Evolutionary conservation across 2,329 filamentous ascomycete genomes (phyloP), one percentile per base, ranked within the genome.

Genomic region (Paracoccidioides brasiliensis): DNA sequence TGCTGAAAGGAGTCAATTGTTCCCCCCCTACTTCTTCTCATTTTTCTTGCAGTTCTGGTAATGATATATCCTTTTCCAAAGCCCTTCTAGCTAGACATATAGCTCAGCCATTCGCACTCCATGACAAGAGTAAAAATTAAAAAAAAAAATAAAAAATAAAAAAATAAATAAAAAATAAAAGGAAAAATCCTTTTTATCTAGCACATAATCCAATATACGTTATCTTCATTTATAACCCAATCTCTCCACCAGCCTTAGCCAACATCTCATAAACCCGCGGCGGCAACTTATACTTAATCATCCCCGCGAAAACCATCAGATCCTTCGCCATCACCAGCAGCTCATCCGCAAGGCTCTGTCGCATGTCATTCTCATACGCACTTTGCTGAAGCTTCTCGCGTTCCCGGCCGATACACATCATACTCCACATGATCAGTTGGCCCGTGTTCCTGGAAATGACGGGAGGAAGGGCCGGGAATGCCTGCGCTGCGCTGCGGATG

Each of bases 351-450:
- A 89, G 61, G 15, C 66, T 66, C 56, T 72, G 68, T 49, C 70
- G 67, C 56, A 72, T 71, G 53, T 73, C 70, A 56, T 70, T 74
- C 62, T 85, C 89, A 70, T 86, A 96, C 63, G 85, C 80, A 33
- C 84, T 83, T 57, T 77, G 79, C 55, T 80, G 78, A 49, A 94
- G 78, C 58, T 83, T 76, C 63, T 86, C 84, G 59, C 88, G 81
- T 71, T 95, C 85, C 56, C 83, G 80, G 52, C 85, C 84, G 71
- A 90, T 94, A 73, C 87, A 90, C 44, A 85, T 80, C 62, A 98
- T 88, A 52, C 89, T 89, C 93, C 93, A 97, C 74, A 95, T 85
- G 60, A 98, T 80, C 59, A 97, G 78, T 70, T 91, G 89, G 15
- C 91, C 91, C 63, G 96, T 84, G 65, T 93, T 95, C 67, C 88